A percentile compares a stretch with the other conserved stretches of the same genome.
phyloP scores from a whole-genome alignment of 73 alveolate species.

The Paramecium tetraurelia region DNA sequence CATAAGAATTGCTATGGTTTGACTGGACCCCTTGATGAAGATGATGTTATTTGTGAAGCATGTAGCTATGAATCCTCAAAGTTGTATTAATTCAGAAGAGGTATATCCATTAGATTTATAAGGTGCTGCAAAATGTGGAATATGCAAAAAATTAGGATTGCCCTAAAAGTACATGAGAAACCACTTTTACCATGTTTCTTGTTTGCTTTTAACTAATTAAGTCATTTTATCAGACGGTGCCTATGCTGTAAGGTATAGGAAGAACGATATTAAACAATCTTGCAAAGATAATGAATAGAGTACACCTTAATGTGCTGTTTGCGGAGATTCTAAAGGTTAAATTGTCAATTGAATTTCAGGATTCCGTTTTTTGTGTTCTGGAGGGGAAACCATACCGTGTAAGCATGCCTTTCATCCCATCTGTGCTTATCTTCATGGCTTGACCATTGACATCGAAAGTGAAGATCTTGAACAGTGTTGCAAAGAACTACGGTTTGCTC shows the following conservation, averaged over 20 bases:
- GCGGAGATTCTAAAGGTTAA: not conserved
- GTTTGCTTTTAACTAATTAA: not conserved
- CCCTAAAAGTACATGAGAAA: not conserved
- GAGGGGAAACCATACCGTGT: not conserved
- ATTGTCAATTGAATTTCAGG: not conserved
- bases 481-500: not conserved
- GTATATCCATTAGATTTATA: not conserved
- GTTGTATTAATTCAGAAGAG: not conserved
- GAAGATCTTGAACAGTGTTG: not conserved
- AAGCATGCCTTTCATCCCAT: slow-evolving; percentile 13
- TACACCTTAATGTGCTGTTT: not conserved
- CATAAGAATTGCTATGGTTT: slow-evolving; percentile 34
- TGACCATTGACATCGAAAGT: not conserved
- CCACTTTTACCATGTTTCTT: not conserved
- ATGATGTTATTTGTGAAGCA: not conserved
- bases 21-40: not conserved
- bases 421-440: slow-evolving; percentile 15
- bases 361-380: not conserved
- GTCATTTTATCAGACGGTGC: not conserved
- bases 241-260: not conserved
- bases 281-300: not conserved
- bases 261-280: not conserved
- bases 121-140: not conserved
- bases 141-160: not conserved
- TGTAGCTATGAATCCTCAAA: not conserved